These are phyloP conservation scores for Closterium sp. DNA, from an alignment of 139 green algal genomes.

Conservation along the genomic window DNA sequence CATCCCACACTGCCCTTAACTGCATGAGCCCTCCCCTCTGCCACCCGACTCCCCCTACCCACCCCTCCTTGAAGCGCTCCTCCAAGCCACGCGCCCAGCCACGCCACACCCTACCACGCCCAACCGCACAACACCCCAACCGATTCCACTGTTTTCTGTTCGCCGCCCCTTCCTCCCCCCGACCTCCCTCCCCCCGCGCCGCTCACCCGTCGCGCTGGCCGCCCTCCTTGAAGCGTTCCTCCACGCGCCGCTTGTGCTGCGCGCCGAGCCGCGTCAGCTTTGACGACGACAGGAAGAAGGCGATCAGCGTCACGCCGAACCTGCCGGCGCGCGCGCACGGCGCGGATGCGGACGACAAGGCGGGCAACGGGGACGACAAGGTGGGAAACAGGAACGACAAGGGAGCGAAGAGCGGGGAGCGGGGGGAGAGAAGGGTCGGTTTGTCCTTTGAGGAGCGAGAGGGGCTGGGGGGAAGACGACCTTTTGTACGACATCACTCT, in stretches of 20 bases:
- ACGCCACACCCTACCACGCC: constrained; percentile 36
- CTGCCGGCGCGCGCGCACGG: neutral
- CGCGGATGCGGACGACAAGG: neutral
- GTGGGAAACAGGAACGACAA: neutral
- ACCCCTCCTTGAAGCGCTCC: constrained; percentile 55
- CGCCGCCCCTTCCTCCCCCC: no score
- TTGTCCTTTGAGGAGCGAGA: neutral
- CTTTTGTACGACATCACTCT: neutral
- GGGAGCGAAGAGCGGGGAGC: neutral
- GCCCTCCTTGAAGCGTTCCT: constrained; percentile 57
- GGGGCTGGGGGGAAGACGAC: neutral
- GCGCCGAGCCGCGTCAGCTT: constrained; percentile 42
- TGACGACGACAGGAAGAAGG: constrained; percentile 46
- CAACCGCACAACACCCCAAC: constrained; percentile 15
- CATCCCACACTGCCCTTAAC: constrained; percentile 35
- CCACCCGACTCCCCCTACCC: constrained; percentile 25
- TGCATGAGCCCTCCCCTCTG: neutral
- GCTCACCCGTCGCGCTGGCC: constrained; percentile 35
- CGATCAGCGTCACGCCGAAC: constrained; percentile 36
- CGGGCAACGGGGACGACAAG: neutral
- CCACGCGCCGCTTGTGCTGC: constrained; percentile 21
- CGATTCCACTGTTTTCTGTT: no score
- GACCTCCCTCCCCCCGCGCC: neutral
- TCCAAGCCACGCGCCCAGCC: constrained; percentile 30
- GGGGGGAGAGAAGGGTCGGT: no score